Conservation (phyloP, 116 monocot species). For the Cymodocea nodosa region DNA sequence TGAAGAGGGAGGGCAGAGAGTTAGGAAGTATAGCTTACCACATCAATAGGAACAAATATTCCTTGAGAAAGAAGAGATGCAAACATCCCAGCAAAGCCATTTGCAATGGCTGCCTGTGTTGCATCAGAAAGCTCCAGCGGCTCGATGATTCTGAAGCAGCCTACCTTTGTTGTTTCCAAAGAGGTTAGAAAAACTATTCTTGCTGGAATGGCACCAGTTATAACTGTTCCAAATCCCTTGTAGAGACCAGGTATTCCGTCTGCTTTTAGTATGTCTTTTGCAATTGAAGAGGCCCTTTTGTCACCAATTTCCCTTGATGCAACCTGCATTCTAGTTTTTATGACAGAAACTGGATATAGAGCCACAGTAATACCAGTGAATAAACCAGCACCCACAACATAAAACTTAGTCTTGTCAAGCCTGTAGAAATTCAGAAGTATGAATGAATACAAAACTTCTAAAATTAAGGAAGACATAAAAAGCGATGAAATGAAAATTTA, state of each 20-base stretch:
- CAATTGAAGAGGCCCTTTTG: constrained; percentile 55
- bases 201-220: constrained; percentile 81
- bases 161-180: constrained; percentile 70
- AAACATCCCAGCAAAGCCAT: constrained; percentile 74
- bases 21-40: constrained; percentile 39
- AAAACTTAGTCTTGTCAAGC: constrained; percentile 94
- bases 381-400: constrained; percentile 82
- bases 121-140: constrained; percentile 80
- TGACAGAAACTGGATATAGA: constrained; percentile 81
- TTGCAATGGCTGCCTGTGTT: constrained; percentile 77
- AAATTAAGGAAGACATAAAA: neutral
- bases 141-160: constrained; percentile 52
- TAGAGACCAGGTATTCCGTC: constrained; percentile 88
- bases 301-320: constrained; percentile 63
- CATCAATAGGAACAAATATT: constrained; percentile 92
- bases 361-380: constrained; percentile 81
- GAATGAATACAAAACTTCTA: neutral
- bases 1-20: too few relatives aligned
- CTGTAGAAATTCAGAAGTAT: constrained; percentile 22
- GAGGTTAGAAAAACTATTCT: constrained; percentile 92
- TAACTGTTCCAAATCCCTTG: constrained; percentile 95
- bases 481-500: neutral
- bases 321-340: constrained; percentile 97
- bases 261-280: constrained; percentile 67
- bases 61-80: constrained; percentile 84